Evolutionary conservation across 495 filamentous ascomycete genomes (phyloP), one percentile per base, ranked within the genome.

Genomic region (Podospora comata): DNA sequence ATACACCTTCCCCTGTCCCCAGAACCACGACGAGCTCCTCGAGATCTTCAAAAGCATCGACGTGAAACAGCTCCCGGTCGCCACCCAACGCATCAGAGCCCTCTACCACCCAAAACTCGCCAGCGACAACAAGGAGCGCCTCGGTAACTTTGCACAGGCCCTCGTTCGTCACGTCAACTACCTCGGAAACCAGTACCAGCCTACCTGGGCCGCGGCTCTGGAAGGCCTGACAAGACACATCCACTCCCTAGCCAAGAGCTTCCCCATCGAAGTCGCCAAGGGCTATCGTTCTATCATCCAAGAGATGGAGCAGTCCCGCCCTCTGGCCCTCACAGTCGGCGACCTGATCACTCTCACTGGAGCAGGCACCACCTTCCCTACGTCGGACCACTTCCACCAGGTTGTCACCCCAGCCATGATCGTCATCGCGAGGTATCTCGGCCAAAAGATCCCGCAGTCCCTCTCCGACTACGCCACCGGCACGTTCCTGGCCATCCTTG

Each of bases 361-460:
- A 0, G 86, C 97, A 70, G 87, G 87, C 32, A 87, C 88, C 7
- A 91, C 94, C 67, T 99, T 96, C 76, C 93, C 96, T 5, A 97
- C 96, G 0, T 96, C 92, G 0, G 95, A 99, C 79, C 92, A 97
- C 77, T 98, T 97, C 78, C 95, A 98, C 71, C 90, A 93, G 65
- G 90, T 98, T 18, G 88, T 91, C 60, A 98, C 95, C 4, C 95
- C 95, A 0, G 91, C 94, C 1, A 90, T 91, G 74, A 85, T 97
- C 6, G 86, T 85, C 62, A 90, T 98, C 76, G 85, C 87, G 32
- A 85, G 91, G 60, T 97, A 91, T 74, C 83, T 99, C n/a, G 91
- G 89, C 0, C 88, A 96, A 71, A 91, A 87, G 61, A 80, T 87
- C 30, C 90, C 91, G 0, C 83, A 85, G 55, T 77, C 78, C 2